Conservation (phyloP, 306 rosid genomes). For the Pyrus bretschneideri region DNA sequence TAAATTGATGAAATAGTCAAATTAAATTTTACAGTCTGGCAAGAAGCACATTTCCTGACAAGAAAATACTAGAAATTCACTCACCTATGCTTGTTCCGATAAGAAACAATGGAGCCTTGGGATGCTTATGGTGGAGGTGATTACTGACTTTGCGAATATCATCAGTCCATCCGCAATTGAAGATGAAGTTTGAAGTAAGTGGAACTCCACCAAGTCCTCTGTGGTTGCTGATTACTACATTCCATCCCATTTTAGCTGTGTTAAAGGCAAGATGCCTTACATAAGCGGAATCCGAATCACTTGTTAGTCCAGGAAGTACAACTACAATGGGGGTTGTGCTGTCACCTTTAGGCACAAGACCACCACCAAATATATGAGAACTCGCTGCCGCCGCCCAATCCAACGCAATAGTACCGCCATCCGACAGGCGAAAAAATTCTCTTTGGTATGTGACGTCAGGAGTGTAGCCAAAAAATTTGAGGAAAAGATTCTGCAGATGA, state of each 20-base stretch:
- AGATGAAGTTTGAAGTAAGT: slow-evolving; percentile 73
- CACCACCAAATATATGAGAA: slow-evolving; percentile 3
- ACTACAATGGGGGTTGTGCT: slow-evolving; percentile 52
- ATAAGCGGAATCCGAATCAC: slow-evolving; percentile 71
- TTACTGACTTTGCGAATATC: slow-evolving; percentile 54
- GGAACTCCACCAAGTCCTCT: slow-evolving; percentile 89
- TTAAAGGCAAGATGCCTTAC: slow-evolving; percentile 80
- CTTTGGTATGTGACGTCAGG: slow-evolving; percentile 56
- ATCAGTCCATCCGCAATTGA: slow-evolving; percentile 93
- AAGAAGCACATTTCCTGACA: not conserved
- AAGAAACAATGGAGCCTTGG: slow-evolving; percentile 57
- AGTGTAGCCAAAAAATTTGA: slow-evolving; percentile 57
- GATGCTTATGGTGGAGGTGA: slow-evolving; percentile 58
- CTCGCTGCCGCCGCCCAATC: slow-evolving; percentile 23
- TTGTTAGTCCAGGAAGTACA: slow-evolving; percentile 71
- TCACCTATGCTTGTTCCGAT: slow-evolving; percentile 81
- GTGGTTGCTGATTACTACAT: slow-evolving; percentile 70
- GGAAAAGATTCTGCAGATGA: slow-evolving; percentile 63
- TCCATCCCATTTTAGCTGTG: slow-evolving; percentile 74
- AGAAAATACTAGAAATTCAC: not conserved
- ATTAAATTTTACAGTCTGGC: not conserved
- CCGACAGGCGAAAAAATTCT: slow-evolving; percentile 9
- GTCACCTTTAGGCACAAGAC: slow-evolving; percentile 26
- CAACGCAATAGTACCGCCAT: slow-evolving; percentile 35
- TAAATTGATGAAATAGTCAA: no score